phyloP scores from a whole-genome alignment of 495 filamentous ascomycete species.

The Entonaema liquescens region DNA sequence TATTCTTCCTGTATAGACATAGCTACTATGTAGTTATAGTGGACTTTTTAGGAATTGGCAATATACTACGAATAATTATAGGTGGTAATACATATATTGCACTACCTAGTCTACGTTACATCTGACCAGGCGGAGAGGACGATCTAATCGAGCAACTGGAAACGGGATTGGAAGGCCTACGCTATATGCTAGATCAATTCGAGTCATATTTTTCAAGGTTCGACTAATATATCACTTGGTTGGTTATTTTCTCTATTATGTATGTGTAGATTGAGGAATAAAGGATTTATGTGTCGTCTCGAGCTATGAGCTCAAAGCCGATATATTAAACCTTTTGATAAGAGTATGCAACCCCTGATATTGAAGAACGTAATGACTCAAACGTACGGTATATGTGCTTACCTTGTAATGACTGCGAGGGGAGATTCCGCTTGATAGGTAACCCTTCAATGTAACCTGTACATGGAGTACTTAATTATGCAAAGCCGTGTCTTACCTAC shows the following conservation, averaged over 20 bases:
- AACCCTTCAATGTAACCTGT: neutral
- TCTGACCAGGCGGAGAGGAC: conserved; percentile 1
- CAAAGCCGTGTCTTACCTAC: neutral
- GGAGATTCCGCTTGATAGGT: neutral
- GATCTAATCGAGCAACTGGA: conserved; percentile 9
- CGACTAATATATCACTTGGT: neutral
- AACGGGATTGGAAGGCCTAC: conserved; percentile 1
- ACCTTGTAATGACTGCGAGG: neutral
- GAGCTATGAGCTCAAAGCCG: neutral
- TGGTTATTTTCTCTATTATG: neutral
- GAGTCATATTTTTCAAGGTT: conserved; percentile 9
- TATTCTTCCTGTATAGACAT: neutral
- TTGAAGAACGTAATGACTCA: neutral
- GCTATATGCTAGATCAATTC: conserved; percentile 4
- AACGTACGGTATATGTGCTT: neutral
- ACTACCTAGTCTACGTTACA: conserved; percentile 3
- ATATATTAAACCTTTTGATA: neutral
- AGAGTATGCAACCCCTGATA: neutral
- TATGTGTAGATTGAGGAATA: neutral
- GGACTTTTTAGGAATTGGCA: neutral
- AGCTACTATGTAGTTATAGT: neutral
- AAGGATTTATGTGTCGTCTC: neutral
- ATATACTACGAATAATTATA: conserved; percentile 1
- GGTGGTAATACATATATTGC: neutral
- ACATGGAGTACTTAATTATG: neutral